phyloP scores from a whole-genome alignment of 805 yeast genomes.

The Jamesozyma lodderae region DNA sequence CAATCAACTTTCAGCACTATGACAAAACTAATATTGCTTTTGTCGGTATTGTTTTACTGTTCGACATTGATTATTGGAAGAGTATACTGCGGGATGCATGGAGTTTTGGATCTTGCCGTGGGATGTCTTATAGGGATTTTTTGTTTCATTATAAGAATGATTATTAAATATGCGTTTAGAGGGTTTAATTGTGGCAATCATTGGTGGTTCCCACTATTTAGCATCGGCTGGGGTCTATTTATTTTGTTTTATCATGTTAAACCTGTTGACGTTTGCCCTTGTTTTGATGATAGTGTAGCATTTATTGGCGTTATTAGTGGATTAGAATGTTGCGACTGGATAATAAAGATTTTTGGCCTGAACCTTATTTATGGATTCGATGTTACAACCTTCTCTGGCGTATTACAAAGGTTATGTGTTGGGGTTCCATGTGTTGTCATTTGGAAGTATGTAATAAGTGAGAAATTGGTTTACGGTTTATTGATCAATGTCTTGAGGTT shows the following conservation, averaged over 20 bases:
- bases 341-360: constrained; percentile 22
- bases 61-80: constrained; percentile 67
- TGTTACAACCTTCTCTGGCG: constrained; percentile 23
- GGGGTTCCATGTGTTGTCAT: constrained; percentile 55
- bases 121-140: constrained; percentile 59
- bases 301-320: constrained; percentile 85
- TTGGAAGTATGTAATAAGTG: constrained; percentile 65
- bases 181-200: constrained; percentile 24
- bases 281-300: constrained; percentile 91
- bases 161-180: constrained; percentile 20
- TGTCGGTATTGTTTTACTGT: constrained; percentile 49
- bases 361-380: constrained; percentile 10
- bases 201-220: constrained; percentile 29
- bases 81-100: constrained; percentile 96
- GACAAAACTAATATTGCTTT: too few species aligned
- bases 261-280: constrained; percentile 92
- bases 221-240: constrained; percentile 36
- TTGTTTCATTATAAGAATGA: constrained; percentile 41
- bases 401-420: constrained; percentile 37
- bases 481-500: constrained; percentile 26
- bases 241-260: constrained; percentile 63
- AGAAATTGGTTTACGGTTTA: constrained; percentile 49
- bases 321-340: constrained; percentile 54
- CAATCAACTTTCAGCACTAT: too few species aligned
- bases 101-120: constrained; percentile 60